phyloP scores from a whole-genome alignment of 768 basidiomycete genomes.

The Termitomyces sp. region DNA sequence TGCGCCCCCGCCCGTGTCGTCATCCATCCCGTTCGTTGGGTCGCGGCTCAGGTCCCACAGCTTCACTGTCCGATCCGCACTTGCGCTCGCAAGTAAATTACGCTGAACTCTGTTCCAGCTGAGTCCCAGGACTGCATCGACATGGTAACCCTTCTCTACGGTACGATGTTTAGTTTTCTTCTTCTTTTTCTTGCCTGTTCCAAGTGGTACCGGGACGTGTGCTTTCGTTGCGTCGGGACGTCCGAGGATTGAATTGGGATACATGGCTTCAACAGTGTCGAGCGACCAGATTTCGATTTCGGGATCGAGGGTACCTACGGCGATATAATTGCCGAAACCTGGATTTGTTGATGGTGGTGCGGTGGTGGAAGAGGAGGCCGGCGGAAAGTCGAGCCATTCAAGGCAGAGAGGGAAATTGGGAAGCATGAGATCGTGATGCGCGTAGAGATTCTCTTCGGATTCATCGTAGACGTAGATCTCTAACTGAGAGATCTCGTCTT shows the following conservation, averaged over 20 bases:
- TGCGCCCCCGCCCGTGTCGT: conserved; percentile 55
- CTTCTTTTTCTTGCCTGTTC: conserved; percentile 96
- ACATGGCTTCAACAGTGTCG: conserved; percentile 90
- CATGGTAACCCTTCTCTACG: conserved; percentile 69
- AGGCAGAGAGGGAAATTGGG: conserved; percentile 97
- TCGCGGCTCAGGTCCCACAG: conserved; percentile 90
- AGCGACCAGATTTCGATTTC: conserved; percentile 99
- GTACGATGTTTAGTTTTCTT: conserved; percentile 76
- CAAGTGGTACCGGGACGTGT: conserved; percentile 72
- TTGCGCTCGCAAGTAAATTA: conserved; percentile 89
- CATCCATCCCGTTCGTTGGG: conserved; percentile 37
- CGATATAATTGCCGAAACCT: conserved; percentile 85
- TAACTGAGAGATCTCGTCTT: conserved; percentile 93
- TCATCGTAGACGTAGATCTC: conserved; percentile 98
- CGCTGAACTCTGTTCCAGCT: conserved; percentile 91
- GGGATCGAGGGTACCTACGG: conserved; percentile 95
- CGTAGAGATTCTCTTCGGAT: conserved; percentile 85
- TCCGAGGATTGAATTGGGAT: conserved; percentile 89
- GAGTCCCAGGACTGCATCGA: conserved; percentile 89
- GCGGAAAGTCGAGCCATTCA: conserved; percentile 98
- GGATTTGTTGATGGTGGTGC: conserved; percentile 23
- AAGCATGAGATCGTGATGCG: conserved; percentile 96
- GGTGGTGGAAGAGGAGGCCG: conserved; percentile 48
- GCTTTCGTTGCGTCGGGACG: conserved; percentile 81
- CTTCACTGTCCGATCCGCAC: conserved; percentile 94